These are phyloP conservation scores for Ceratocystis diversiconidia DNA, from an alignment of 2,329 filamentous ascomycete genomes.

Conservation along the genomic window DNA sequence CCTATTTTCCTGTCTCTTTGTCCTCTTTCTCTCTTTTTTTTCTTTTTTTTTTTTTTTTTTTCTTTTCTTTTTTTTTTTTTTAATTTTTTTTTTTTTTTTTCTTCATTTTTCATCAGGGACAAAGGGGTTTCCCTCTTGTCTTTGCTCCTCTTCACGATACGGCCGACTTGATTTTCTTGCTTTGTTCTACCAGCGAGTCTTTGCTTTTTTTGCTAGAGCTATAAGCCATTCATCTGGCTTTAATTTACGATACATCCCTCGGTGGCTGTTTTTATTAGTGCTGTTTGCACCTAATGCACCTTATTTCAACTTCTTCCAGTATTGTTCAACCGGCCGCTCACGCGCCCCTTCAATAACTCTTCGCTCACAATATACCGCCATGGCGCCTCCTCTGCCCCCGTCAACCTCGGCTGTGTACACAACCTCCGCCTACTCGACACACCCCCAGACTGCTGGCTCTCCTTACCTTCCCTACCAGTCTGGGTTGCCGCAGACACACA, in stretches of 20 bases:
- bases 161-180: conserved; percentile 2
- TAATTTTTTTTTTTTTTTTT: neutral
- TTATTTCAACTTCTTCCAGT: neutral
- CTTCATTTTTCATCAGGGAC: neutral
- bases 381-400: conserved; percentile 12
- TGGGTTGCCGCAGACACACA: conserved; percentile 6
- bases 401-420: conserved; percentile 9
- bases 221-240: neutral
- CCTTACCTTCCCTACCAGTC: conserved; percentile 11
- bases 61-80: neutral
- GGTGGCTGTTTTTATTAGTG: neutral
- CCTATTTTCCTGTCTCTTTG: neutral
- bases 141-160: conserved; percentile 3
- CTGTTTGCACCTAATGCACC: neutral
- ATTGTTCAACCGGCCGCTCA: neutral
- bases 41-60: neutral
- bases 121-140: neutral
- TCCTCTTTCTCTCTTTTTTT: neutral
- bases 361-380: neutral
- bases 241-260: conserved; percentile 1
- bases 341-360: neutral
- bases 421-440: conserved; percentile 8
- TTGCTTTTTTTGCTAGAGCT: neutral
- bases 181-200: neutral
- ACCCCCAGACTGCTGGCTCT: conserved; percentile 1